A percentile compares a stretch with the other conserved stretches of the same genome.
Conservation (phyloP, 805 yeast species). For the Candida maris region DNA sequence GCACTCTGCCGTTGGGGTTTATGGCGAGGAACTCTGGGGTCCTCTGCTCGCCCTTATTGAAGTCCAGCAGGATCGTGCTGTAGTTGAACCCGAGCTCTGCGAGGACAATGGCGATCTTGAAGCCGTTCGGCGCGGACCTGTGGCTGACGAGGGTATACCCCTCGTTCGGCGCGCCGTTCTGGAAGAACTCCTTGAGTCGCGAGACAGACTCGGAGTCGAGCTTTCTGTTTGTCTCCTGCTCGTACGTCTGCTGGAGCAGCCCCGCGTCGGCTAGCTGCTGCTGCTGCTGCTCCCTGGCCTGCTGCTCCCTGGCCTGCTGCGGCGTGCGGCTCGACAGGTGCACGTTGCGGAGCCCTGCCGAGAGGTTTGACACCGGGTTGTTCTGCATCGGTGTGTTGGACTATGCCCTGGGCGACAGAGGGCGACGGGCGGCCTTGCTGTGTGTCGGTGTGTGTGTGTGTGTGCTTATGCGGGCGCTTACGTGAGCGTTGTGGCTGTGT, state of each 20-base stretch:
- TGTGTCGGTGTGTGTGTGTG: too few relatives aligned
- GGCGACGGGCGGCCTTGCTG: too few relatives aligned
- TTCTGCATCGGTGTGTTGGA: constrained; percentile 3
- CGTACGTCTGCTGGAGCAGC: constrained; percentile 41
- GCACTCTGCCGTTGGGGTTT: constrained; percentile 94
- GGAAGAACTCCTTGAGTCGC: constrained; percentile 67
- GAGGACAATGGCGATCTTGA: constrained; percentile 87
- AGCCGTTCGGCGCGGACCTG: constrained; percentile 91
- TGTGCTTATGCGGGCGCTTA: too few relatives aligned
- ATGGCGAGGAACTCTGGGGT: constrained; percentile 92
- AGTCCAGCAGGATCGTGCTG: constrained; percentile 80
- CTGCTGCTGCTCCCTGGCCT: constrained; percentile 10
- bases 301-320: constrained; percentile 4
- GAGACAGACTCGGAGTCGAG: constrained; percentile 44
- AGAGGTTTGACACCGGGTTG: constrained; percentile 36
- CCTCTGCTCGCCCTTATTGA: constrained; percentile 84
- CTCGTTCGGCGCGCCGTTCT: constrained; percentile 60
- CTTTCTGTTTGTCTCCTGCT: constrained; percentile 42
- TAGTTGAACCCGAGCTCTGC: constrained; percentile 78
- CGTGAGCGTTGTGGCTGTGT: too few relatives aligned
- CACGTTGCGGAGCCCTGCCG: constrained; percentile 37
- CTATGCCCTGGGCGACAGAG: background rate
- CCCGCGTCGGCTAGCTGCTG: constrained; percentile 32
- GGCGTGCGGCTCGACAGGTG: constrained; percentile 22
- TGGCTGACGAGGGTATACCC: constrained; percentile 84